Evolutionary conservation across 129 eudicot species (phyloP).

Genomic region (Arctium lappa): DNA sequence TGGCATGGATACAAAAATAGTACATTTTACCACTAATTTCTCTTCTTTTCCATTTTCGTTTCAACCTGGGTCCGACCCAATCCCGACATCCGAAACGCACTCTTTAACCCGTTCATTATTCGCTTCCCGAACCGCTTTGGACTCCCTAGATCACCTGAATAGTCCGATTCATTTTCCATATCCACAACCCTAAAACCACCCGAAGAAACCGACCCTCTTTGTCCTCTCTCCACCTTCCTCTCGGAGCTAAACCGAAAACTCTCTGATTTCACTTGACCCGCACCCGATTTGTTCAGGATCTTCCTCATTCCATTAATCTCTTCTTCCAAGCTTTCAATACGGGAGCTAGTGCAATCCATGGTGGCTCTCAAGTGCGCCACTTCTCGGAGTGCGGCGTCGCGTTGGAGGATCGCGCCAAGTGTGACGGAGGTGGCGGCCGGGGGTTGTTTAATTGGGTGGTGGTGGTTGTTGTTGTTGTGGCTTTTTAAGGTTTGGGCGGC

Average conservation of each 20-base stretch:
- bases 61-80: conserved; percentile 25
- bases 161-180: conserved; percentile 10
- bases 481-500: conserved; percentile 35
- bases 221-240: conserved; percentile 66
- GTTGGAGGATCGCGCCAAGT: conserved; percentile 74
- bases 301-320: conserved; percentile 64
- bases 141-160: conserved; percentile 18
- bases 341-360: conserved; percentile 62
- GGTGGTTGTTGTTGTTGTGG: conserved; percentile 4
- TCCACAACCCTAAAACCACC: conserved; percentile 28
- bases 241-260: conserved; percentile 61
- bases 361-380: conserved; percentile 58
- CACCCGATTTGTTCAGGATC: conserved; percentile 27
- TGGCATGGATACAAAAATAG: background rate
- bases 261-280: conserved; percentile 36
- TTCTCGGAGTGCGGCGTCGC: conserved; percentile 70
- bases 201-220: conserved; percentile 75
- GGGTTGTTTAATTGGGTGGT: conserved; percentile 7
- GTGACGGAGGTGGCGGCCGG: conserved; percentile 34
- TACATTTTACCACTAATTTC: conserved; percentile 2
- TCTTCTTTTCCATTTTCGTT: background rate
- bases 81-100: conserved; percentile 42
- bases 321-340: conserved; percentile 65
- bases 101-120: conserved; percentile 53
- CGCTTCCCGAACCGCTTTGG: conserved; percentile 37